Evolutionary conservation across 768 basidiomycete genomes (phyloP).

Genomic region (Hortiboletus flavorubellus): DNA sequence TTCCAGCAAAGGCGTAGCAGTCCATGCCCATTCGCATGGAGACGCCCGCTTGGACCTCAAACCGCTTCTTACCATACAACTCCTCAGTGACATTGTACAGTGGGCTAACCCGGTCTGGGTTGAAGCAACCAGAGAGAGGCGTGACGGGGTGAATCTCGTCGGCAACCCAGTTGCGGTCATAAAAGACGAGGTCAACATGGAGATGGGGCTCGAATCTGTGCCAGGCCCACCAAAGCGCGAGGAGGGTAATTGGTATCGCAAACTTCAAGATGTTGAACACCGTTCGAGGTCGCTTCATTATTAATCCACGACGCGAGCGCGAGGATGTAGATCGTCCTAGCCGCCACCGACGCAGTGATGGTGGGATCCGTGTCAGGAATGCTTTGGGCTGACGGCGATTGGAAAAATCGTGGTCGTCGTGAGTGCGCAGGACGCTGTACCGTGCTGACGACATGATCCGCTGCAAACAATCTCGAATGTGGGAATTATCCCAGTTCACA

Average conservation of each 20-base stretch:
- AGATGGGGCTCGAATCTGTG: conserved; percentile 61
- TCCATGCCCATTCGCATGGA: conserved; percentile 77
- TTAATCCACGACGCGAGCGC: neutral
- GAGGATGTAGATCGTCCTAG: neutral
- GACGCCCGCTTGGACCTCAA: conserved; percentile 79
- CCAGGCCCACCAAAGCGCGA: conserved; percentile 37
- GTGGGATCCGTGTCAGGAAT: neutral
- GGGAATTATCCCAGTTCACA: neutral
- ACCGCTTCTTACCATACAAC: conserved; percentile 59
- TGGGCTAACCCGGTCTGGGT: conserved; percentile 53
- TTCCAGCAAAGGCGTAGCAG: conserved; percentile 90
- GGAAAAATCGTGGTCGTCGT: conserved; percentile 10
- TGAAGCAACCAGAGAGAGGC: conserved; percentile 74
- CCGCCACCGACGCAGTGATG: conserved; percentile 9
- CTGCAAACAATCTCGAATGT: neutral
- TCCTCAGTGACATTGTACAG: conserved; percentile 66
- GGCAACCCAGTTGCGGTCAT: conserved; percentile 70
- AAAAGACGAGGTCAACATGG: conserved; percentile 82
- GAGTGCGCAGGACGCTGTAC: conserved; percentile 8
- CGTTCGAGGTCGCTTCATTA: conserved; percentile 30
- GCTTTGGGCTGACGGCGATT: neutral
- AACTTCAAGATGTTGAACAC: conserved; percentile 41
- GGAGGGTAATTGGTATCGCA: conserved; percentile 33
- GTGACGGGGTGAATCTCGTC: conserved; percentile 64
- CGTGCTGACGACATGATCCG: conserved; percentile 8